Evolutionary conservation across 73 alveolate species (phyloP), one percentile per base, ranked within the genome.

Genomic region (Stentor coeruleus): DNA sequence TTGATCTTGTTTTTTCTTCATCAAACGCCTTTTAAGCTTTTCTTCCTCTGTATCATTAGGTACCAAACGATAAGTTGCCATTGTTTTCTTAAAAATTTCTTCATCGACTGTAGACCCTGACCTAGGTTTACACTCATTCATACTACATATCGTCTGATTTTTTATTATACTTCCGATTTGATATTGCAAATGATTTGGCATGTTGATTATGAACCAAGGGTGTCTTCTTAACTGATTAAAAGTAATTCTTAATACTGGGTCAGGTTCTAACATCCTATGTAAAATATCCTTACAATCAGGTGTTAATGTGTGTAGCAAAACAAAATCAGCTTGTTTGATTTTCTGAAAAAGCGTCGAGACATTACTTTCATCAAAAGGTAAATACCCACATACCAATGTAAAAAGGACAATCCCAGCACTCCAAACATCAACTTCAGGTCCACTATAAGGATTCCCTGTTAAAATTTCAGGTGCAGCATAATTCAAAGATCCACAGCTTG

Each of bases 391-490:
- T 74, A 96, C 89, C 91, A 96, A 90, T 35, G 98, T 96, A 77
- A 86, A 96, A 59, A 96, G 91, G 38, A 95, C 95, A 28, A 96
- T 98, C 15, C 99, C 99, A 30, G 97, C 59, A 74, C 94, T 80
- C 89, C 91, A 86, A 2, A 86, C 85, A 58, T 86, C 91, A 38
- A 86, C 91, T 87, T 86, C 89, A 20, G 91, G 91, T 14, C 91
- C 91, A 38, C 75, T 83, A 28, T 86, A 86, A 15, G 20, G 14
- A 49, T 76, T 76, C 81, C 94, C 92, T 91, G 74, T 93, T 95
- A 94, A 90, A 33, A 96, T 93, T 86, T 96, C 99, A 33, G 99
- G 99, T 0, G 98, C 96, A 59, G 97, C 97, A 79, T 94, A 96
- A 81, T 95, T 89, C 3, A 97, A 97, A n/a, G 98, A 93, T 15